Conservation (phyloP, 305 asterid genomes). For the Rubia peregrina region DNA sequence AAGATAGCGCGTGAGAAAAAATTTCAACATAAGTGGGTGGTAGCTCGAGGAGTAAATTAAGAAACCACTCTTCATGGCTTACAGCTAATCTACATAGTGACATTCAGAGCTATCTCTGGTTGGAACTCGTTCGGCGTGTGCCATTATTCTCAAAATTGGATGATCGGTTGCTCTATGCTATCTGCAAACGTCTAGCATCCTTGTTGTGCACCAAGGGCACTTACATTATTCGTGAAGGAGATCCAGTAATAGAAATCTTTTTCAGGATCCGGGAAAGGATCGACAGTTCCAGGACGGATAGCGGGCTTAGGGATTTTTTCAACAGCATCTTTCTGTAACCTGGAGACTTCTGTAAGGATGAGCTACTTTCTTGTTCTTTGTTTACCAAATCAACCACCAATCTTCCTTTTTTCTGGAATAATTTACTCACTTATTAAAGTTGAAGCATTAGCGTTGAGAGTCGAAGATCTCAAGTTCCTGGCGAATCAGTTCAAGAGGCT, state of each 20-base stretch:
- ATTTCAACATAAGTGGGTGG: slow-evolving; percentile 90
- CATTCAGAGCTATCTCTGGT: slow-evolving; percentile 85
- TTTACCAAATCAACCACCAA: slow-evolving; percentile 68
- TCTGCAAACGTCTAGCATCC: slow-evolving; percentile 77
- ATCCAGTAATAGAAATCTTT: slow-evolving; percentile 81
- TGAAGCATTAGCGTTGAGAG: too few species aligned
- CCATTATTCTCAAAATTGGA: slow-evolving; percentile 95
- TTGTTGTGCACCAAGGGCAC: slow-evolving; percentile 80
- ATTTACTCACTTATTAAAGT: too few species aligned
- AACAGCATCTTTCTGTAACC: slow-evolving; percentile 67
- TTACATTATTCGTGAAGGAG: slow-evolving; percentile 87
- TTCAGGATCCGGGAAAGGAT: slow-evolving; percentile 83
- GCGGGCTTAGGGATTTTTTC: slow-evolving; percentile 86
- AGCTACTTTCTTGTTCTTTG: slow-evolving; percentile 89
- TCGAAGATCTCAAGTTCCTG: too few species aligned
- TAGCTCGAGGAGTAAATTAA: slow-evolving; percentile 90
- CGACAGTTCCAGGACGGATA: slow-evolving; percentile 83
- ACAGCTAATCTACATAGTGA: slow-evolving; percentile 79
- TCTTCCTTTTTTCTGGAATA: slow-evolving; percentile 78
- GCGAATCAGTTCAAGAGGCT: too few species aligned
- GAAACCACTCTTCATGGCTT: slow-evolving; percentile 69
- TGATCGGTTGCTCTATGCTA: slow-evolving; percentile 83
- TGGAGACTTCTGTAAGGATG: slow-evolving; percentile 94
- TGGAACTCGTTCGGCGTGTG: slow-evolving; percentile 91
- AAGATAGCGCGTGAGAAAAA: slow-evolving; percentile 73